These are phyloP conservation scores for Brettanomyces naardenensis DNA, from an alignment of 805 yeast genomes.

Conservation along the genomic window DNA sequence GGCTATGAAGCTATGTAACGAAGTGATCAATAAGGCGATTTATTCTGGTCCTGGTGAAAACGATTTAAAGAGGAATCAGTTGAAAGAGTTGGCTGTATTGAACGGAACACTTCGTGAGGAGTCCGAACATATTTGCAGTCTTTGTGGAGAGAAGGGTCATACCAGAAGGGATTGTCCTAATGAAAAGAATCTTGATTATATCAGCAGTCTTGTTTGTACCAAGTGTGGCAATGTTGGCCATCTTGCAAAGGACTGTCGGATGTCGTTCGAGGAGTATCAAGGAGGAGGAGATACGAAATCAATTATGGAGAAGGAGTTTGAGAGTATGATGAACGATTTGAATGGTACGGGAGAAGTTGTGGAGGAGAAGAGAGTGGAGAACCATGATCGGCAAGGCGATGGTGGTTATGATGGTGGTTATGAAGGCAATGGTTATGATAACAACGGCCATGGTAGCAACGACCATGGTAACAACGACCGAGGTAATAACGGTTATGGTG, in stretches of 20 bases:
- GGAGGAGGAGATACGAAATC: conserved; percentile 2
- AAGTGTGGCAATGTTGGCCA: conserved; percentile 82
- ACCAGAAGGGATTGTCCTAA: conserved; percentile 58
- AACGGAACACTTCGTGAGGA: conserved; percentile 87
- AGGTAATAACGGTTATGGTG: neutral
- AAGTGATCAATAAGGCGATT: conserved; percentile 75
- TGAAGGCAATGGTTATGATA: neutral
- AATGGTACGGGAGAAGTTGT: conserved; percentile 22
- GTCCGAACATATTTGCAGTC: conserved; percentile 51
- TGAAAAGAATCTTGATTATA: conserved; percentile 33
- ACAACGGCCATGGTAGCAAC: conserved; percentile 1
- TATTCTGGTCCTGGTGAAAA: conserved; percentile 90
- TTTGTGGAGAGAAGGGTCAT: conserved; percentile 64
- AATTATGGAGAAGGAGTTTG: conserved; percentile 39
- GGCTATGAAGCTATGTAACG: conserved; percentile 69
- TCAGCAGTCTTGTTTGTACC: conserved; percentile 57
- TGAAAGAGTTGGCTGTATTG: conserved; percentile 84
- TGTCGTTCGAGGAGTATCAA: conserved; percentile 18
- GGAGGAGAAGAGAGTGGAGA: conserved; percentile 4
- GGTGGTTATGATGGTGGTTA: neutral
- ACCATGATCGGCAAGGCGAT: neutral
- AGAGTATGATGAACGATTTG: conserved; percentile 42
- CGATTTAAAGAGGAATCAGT: conserved; percentile 82
- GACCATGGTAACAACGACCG: neutral
- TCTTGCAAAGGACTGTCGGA: conserved; percentile 77